These are phyloP conservation scores for Funneliformis mosseae DNA, from an alignment of 192 early-diverging fungal species.

Conservation along the genomic window DNA sequence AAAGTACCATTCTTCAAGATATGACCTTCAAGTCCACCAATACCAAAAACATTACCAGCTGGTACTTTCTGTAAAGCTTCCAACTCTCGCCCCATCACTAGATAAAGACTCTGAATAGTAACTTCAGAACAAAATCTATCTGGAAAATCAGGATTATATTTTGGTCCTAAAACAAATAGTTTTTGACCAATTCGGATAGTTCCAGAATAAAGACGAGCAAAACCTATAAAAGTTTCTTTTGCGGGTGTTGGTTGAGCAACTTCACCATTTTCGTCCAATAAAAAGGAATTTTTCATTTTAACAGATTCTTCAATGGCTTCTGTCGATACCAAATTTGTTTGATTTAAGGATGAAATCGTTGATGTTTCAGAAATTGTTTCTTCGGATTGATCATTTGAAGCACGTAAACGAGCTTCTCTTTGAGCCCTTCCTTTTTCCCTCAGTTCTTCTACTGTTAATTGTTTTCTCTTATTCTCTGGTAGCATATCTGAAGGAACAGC, in stretches of 20 bases:
- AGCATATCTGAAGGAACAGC: constrained; percentile 75
- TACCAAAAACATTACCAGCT: constrained; percentile 96
- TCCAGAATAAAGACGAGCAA: constrained; percentile 92
- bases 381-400: constrained; percentile 38
- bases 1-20: constrained; percentile 96
- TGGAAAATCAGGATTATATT: constrained; percentile 76
- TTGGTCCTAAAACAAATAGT: constrained; percentile 90
- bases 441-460: constrained; percentile 87
- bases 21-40: constrained; percentile 83
- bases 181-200: constrained; percentile 83
- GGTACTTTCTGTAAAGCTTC: constrained; percentile 79
- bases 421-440: constrained; percentile 67
- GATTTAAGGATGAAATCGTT: constrained; percentile 18
- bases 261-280: constrained; percentile 40
- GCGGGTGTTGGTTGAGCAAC: constrained; percentile 39
- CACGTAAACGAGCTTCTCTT: constrained; percentile 44
- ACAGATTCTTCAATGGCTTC: constrained; percentile 31
- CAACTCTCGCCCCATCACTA: constrained; percentile 98
- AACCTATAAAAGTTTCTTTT: constrained; percentile 83
- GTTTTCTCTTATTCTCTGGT: constrained; percentile 70
- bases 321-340: constrained; percentile 22
- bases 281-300: background rate
- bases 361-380: constrained; percentile 15
- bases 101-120: constrained; percentile 76
- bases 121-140: constrained; percentile 67